Percentiles rank a stretch among this genome's conserved stretches.
phyloP scores from a whole-genome alignment of 257 asterid species.

The Scutellaria baicalensis region DNA sequence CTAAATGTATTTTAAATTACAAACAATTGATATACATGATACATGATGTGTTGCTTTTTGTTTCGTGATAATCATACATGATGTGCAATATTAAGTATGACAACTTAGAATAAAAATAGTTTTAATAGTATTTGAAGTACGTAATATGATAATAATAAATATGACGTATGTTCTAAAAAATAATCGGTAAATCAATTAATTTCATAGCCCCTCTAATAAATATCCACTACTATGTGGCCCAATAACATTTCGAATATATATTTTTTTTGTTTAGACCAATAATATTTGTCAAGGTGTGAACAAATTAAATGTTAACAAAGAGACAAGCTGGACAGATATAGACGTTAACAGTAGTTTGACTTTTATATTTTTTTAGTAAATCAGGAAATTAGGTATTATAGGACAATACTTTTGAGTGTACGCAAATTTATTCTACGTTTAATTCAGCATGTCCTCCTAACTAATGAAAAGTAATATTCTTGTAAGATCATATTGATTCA shows the following conservation, averaged over 20 bases:
- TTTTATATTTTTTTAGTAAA: neutral
- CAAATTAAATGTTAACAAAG: neutral
- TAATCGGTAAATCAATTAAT: neutral
- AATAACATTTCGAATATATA: neutral
- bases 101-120: too few species aligned
- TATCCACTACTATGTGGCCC: slow-evolving; percentile 10
- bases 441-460: too few species aligned
- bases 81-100: too few species aligned
- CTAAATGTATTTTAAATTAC: too few species aligned
- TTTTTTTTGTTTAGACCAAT: slow-evolving; percentile 12
- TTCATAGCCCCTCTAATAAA: neutral
- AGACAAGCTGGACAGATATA: neutral
- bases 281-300: slow-evolving; percentile 10
- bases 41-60: too few species aligned
- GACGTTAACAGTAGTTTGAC: neutral
- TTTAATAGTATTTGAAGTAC: neutral
- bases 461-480: too few species aligned
- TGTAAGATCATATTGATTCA: too few species aligned
- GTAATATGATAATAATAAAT: neutral
- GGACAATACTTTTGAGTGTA: neutral
- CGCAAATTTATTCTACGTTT: neutral
- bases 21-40: too few species aligned
- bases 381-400: neutral
- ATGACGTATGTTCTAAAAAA: neutral
- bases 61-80: too few species aligned